Percentiles rank a stretch among this genome's conserved stretches.
These are phyloP conservation scores for Lavandula angustifolia DNA, from an alignment of 257 asterid species.

Conservation along the genomic window DNA sequence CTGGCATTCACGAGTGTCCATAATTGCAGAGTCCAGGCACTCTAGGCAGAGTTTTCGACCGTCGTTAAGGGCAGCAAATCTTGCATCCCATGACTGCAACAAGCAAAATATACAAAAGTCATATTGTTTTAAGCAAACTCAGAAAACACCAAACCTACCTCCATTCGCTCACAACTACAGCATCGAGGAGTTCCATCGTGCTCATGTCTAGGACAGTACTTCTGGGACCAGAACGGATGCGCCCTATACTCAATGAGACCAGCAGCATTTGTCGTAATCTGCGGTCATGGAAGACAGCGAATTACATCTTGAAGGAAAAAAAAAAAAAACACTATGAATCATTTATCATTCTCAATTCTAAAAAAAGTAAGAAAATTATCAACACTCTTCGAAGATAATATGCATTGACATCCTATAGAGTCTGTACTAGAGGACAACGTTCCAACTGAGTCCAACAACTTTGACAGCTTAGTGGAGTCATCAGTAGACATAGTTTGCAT, in stretches of 20 bases:
- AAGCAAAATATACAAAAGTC: slow-evolving; percentile 23
- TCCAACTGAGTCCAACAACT: too few relatives aligned
- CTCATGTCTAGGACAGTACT: slow-evolving; percentile 96
- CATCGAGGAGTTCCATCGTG: slow-evolving; percentile 95
- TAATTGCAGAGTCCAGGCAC: slow-evolving; percentile 86
- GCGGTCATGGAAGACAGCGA: slow-evolving; percentile 32
- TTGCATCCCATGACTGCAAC: slow-evolving; percentile 67
- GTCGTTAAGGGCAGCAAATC: slow-evolving; percentile 72
- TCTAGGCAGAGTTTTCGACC: slow-evolving; percentile 94
- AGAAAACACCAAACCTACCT: slow-evolving; percentile 45
- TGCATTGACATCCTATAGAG: not conserved
- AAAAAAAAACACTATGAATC: not conserved
- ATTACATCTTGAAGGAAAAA: not conserved
- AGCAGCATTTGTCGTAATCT: slow-evolving; percentile 91
- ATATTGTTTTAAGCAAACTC: not conserved
- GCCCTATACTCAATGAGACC: slow-evolving; percentile 95
- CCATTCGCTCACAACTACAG: slow-evolving; percentile 98
- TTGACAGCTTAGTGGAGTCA: too few relatives aligned
- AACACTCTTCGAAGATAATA: not conserved
- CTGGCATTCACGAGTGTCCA: slow-evolving; percentile 82
- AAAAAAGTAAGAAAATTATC: not conserved
- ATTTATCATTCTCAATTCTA: not conserved
- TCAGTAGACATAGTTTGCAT: too few relatives aligned
- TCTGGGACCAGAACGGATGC: slow-evolving; percentile 98
- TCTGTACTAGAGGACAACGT: too few relatives aligned